Evolutionary conservation across 2,329 filamentous ascomycete species (phyloP), one percentile per base, ranked within the genome.

Genomic region (Akanthomyces muscarius): DNA sequence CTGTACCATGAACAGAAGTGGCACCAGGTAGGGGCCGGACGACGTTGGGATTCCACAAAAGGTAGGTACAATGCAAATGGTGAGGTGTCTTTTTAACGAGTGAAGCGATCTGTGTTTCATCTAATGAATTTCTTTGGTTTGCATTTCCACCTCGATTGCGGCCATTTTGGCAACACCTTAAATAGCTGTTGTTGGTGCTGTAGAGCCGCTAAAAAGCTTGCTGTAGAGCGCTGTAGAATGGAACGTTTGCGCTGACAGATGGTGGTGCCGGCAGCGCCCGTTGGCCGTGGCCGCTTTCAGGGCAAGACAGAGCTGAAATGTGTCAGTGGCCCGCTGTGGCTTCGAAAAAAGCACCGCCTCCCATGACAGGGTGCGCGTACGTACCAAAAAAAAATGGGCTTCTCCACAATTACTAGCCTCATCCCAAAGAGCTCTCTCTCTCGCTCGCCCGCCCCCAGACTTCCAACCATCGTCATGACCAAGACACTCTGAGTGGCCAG

Each of bases 381-480:
- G 10, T 14, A 48, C 45, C 21, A 8, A n/a, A 11, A n/a, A 11
- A 25, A 21, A 48, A 48, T n/a, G 18, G 28, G 3, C 28, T 13
- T 48, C 50, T 38, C 59, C 51, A 54, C 42, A 61, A 38, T 52
- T 52, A 38, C 59, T 54, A 61, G 59, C 50, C 59, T 48, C 51
- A 54, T 48, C 59, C 51, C 48, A 52, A 45, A 48, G n/a, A 55
- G 50, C 51, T 47, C 48, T 50, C 55, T 56, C 30, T 55, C 42
- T 18, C 41, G 45, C 55, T 44, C 44, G 23, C 44, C 52, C 42
- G n/a, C 28, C 42, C 44, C 60, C 51, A 51, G 44, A 50, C 52
- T 51, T 62, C 33, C 45, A 38, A 42, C 30, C 56, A 51, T 59
- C 60, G 60, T 62, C 60, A 62, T 62, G 60, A 56, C 25, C 60